Evolutionary conservation across 108 stramenopile species (phyloP).

Genomic region (Aurantiochytrium sp.): DNA sequence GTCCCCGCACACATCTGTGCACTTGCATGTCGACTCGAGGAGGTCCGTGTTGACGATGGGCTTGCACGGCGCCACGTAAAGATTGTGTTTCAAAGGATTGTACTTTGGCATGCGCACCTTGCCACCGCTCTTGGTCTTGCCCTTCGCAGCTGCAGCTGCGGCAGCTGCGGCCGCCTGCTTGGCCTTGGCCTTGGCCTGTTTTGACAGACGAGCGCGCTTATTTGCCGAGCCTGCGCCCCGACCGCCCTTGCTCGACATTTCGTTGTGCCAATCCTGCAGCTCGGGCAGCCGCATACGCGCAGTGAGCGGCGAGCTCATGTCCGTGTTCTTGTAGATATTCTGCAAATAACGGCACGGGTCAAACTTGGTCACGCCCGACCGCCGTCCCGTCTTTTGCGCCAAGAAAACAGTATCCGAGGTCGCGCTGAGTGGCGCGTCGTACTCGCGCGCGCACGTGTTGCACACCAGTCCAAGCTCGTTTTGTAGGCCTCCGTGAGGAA

Average conservation of each 20-base stretch:
- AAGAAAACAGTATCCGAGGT: not conserved
- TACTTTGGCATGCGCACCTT: slow-evolving; percentile 11
- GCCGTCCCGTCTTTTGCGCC: not conserved
- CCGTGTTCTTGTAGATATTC: not conserved
- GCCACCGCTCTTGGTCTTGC: not conserved
- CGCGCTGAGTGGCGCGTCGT: not conserved
- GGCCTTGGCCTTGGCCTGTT: not conserved
- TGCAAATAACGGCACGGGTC: not conserved
- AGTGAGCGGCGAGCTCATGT: not conserved
- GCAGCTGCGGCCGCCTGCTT: not conserved
- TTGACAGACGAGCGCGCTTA: no score
- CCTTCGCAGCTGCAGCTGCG: not conserved
- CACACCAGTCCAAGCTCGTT: slow-evolving; percentile 7
- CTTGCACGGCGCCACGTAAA: not conserved
- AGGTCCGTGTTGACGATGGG: not conserved
- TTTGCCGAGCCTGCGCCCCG: no score
- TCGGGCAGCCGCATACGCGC: not conserved
- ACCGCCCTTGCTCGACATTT: not conserved
- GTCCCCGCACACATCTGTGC: not conserved
- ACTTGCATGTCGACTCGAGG: not conserved
- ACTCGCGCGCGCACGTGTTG: not conserved
- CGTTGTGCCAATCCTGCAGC: not conserved
- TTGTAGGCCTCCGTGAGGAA: not conserved
- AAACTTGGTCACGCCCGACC: not conserved
- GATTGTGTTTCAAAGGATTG: not conserved